Evolutionary conservation across 495 filamentous ascomycete genomes (phyloP).

Genomic region (Penicillium dipodomyicola): DNA sequence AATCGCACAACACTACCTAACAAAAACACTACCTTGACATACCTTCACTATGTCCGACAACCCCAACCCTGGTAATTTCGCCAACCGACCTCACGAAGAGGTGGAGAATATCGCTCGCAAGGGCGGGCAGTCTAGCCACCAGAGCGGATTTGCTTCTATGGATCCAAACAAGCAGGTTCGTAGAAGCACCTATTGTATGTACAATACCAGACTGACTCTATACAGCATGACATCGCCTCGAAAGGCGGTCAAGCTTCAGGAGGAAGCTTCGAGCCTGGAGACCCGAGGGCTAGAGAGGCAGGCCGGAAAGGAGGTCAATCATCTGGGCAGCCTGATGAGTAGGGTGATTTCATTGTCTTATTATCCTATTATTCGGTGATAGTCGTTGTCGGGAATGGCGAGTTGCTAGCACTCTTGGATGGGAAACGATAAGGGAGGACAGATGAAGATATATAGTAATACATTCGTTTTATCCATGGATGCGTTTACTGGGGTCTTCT

Average conservation of each 20-base stretch:
- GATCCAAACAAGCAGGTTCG: conserved; percentile 45
- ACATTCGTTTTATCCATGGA: no score
- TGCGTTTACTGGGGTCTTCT: no score
- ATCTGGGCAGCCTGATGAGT: conserved; percentile 1
- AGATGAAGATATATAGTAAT: no score
- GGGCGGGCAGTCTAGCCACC: conserved; percentile 46
- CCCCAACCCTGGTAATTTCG: conserved; percentile 61
- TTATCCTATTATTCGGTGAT: no score
- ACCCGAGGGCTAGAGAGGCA: conserved; percentile 45
- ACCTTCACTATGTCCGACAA: conserved; percentile 9
- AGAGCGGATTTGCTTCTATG: conserved; percentile 35
- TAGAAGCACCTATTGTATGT: no score
- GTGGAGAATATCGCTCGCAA: conserved; percentile 54
- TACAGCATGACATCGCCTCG: conserved; percentile 45
- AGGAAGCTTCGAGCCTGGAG: conserved; percentile 49
- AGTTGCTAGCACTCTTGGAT: no score
- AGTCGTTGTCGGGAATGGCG: no score
- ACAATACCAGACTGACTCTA: no score
- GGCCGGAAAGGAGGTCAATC: conserved; percentile 43
- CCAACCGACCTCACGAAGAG: conserved; percentile 61
- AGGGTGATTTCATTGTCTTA: neutral
- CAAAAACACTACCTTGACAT: no score
- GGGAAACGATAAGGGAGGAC: no score
- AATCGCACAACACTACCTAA: no score
- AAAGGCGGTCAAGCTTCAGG: conserved; percentile 50